Conservation (phyloP, 129 eudicot species). For the Pittosporum tobira region DNA sequence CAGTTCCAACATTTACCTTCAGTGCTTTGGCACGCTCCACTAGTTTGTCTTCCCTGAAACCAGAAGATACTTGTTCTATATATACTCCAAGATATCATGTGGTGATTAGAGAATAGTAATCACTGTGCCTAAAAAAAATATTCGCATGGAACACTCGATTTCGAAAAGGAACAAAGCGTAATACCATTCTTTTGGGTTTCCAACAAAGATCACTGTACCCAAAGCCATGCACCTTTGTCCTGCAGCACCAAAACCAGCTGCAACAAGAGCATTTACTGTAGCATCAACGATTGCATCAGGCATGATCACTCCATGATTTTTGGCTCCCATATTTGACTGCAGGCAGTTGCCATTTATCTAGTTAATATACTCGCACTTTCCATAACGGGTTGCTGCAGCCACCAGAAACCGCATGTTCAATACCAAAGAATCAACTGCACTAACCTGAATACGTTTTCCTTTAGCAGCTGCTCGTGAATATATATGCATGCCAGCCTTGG, state of each 20-base stretch:
- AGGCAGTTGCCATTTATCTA: not conserved
- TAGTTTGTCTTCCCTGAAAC: conserved; percentile 71
- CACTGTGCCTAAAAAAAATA: not conserved
- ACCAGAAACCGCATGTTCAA: conserved; percentile 3
- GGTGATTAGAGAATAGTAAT: not conserved
- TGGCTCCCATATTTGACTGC: conserved; percentile 98
- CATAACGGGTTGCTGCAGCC: not conserved
- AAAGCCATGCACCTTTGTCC: conserved; percentile 99
- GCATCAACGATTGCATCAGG: conserved; percentile 87
- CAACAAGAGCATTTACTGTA: conserved; percentile 76
- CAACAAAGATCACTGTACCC: conserved; percentile 94
- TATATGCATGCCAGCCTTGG: conserved; percentile 97
- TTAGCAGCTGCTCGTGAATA: conserved; percentile 86
- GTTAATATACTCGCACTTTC: not conserved
- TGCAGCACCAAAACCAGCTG: conserved; percentile 99
- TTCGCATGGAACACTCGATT: not conserved
- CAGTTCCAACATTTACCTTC: conserved; percentile 88
- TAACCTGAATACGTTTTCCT: conserved; percentile 97
- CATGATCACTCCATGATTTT: conserved; percentile 90
- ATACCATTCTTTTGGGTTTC: conserved; percentile 80
- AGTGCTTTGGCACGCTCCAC: conserved; percentile 74
- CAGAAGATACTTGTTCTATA: not conserved
- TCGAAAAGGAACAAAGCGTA: not conserved
- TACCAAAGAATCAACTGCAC: conserved; percentile 1
- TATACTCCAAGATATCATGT: not conserved